Base-by-base conservation (phyloP, 805 yeast genomes). In the Monosporozyma aerobia region DNA sequence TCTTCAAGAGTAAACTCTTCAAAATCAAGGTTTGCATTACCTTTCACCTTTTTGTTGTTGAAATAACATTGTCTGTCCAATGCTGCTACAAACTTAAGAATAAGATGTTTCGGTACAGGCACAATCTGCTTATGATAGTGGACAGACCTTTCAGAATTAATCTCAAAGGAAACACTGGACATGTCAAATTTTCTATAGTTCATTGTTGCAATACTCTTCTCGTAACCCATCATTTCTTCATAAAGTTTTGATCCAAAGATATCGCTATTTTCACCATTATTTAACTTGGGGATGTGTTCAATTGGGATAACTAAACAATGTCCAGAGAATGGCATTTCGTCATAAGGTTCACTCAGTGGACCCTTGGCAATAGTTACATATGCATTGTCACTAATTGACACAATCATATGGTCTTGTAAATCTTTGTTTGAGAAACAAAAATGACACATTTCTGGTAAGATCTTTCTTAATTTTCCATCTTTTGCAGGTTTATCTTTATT, bases 331-430 rank as follows among this genome's bases (percentile, higher is more conserved):
- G 73, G 70, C 62, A 76, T 69, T 3, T 77, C 67, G 3, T 70
- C 68, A 13, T 71, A 71, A 0, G 83, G 79, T 29, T 75, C 68
- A 1, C 87, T 79, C 19, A 90, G 68, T 0, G 97, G 97, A 0
- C 97, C 97, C 62, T 86, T 89, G 0, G 96, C 95, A 14, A 83
- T 74, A 0, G 97, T 83, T 53, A 90, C 49, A 63, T 89, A 90
- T 0, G 81, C 69, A 47, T 73, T 71, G 11, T 77, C 76, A 0
- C 87, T 92, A 50, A 90, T 84, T 0, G 94, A 79, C 0, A 89
- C 75, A 11, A 90, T 79, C 85, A 90, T 81, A 65, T 89, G 95
- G 2, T 86, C 74, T 57, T 85, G 90, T 6, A 86, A 75, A 13
- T 82, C 77, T 0, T 95, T 86, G 61, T 87, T 88, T 1, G 92